These are phyloP conservation scores for Dendryphion nanum DNA, from an alignment of 2,329 filamentous ascomycete genomes.

Conservation along the genomic window DNA sequence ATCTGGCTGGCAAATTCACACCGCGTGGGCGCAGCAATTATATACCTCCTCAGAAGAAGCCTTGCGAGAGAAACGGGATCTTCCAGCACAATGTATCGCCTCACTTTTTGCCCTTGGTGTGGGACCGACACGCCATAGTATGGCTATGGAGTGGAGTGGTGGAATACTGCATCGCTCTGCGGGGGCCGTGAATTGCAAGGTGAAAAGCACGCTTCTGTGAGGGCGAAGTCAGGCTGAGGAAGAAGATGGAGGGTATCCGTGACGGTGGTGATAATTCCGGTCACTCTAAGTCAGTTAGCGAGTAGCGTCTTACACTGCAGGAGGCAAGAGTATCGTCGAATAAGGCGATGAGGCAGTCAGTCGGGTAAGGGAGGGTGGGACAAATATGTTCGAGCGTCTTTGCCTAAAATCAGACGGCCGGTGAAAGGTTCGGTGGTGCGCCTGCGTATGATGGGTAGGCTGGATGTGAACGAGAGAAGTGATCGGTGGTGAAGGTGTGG, in stretches of 20 bases:
- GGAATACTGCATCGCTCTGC: too few relatives aligned
- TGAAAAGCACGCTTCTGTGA: neutral
- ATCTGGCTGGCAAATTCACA: neutral
- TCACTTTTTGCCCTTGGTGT: too few relatives aligned
- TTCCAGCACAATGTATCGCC: conserved; percentile 3
- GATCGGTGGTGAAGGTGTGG: neutral
- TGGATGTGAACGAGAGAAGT: neutral
- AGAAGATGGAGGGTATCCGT: too few relatives aligned
- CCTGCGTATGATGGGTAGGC: too few relatives aligned
- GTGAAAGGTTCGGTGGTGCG: neutral
- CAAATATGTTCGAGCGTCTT: neutral
- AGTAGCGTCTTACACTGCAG: too few relatives aligned
- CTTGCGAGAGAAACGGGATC: conserved; percentile 1
- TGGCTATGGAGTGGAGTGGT: too few relatives aligned
- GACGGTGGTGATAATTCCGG: too few relatives aligned
- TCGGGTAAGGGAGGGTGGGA: neutral
- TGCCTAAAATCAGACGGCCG: neutral
- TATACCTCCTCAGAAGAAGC: conserved; percentile 4
- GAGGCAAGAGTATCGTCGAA: too few relatives aligned
- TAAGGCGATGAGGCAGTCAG: neutral
- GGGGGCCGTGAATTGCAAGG: neutral
- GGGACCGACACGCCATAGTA: neutral
- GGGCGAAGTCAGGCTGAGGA: neutral
- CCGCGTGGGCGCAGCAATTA: conserved; percentile 8
- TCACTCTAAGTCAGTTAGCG: too few relatives aligned